These are phyloP conservation scores for Cutaneotrichosporon arboriforme DNA, from an alignment of 1,284 basidiomycete genomes.

Conservation along the genomic window DNA sequence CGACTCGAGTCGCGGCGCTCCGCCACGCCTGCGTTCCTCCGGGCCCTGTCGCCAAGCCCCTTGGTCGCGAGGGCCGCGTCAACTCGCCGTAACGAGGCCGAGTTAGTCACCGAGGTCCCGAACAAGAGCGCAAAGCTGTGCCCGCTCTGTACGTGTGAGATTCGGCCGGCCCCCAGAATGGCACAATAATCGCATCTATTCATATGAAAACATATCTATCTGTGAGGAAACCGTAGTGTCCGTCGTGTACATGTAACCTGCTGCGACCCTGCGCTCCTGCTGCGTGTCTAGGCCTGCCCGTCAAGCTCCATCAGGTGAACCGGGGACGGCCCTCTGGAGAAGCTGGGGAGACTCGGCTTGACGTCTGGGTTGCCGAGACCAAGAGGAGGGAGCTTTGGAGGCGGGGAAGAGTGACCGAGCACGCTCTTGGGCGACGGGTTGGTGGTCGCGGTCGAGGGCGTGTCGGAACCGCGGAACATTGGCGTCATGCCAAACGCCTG, in stretches of 20 bases:
- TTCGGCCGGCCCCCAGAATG: too few species aligned
- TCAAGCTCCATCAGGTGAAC: slow-evolving; percentile 24
- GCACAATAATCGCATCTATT: slow-evolving; percentile 3
- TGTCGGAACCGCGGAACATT: slow-evolving; percentile 52
- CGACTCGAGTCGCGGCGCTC: too few species aligned
- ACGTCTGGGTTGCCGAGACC: slow-evolving; percentile 17
- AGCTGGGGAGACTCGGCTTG: slow-evolving; percentile 17
- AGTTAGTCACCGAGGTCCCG: too few species aligned
- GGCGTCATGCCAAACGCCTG: slow-evolving; percentile 85
- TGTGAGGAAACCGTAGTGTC: neutral
- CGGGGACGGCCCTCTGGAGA: slow-evolving; percentile 17
- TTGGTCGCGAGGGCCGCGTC: too few species aligned
- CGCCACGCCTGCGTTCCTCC: too few species aligned
- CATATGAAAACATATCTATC: slow-evolving; percentile 1
- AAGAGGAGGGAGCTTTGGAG: slow-evolving; percentile 34
- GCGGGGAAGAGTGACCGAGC: slow-evolving; percentile 23
- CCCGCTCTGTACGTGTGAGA: too few species aligned
- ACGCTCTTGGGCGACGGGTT: slow-evolving; percentile 27
- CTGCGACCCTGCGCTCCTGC: neutral
- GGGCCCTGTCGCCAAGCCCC: too few species aligned
- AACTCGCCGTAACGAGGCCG: too few species aligned
- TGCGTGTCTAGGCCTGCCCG: slow-evolving; percentile 11
- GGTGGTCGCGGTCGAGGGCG: slow-evolving; percentile 12
- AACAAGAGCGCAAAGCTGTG: too few species aligned
- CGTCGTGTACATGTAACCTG: slow-evolving; percentile 3